Evolutionary conservation across 192 early-diverging fungal species (phyloP).

Genomic region (Gonapodya prolifera): DNA sequence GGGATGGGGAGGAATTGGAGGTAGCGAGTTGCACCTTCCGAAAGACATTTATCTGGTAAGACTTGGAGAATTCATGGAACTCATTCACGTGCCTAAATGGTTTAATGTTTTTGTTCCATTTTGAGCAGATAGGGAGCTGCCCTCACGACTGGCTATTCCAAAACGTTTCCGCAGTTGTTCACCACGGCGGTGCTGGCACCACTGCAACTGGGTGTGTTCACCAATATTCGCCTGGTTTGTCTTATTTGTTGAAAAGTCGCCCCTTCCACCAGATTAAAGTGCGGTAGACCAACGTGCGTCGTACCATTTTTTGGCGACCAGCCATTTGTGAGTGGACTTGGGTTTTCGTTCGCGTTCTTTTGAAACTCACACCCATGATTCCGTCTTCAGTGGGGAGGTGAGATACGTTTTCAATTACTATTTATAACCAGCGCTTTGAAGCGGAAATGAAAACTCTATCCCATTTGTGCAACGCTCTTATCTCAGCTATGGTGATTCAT

Average conservation of each 20-base stretch:
- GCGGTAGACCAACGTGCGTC: not conserved
- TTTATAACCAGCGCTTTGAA: not conserved
- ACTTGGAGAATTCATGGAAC: no score
- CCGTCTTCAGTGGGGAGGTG: not conserved
- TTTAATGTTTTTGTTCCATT: not conserved
- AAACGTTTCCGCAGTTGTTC: conserved; percentile 13
- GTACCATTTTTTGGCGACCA: conserved; percentile 4
- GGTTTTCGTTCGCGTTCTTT: not conserved
- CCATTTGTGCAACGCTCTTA: no score
- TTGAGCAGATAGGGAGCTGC: not conserved
- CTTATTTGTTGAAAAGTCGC: not conserved
- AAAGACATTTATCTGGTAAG: not conserved
- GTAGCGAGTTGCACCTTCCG: not conserved
- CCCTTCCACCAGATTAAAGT: not conserved
- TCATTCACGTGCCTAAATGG: not conserved
- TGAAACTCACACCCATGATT: not conserved
- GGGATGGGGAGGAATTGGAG: conserved; percentile 16
- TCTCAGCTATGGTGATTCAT: no score
- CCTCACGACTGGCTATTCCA: conserved; percentile 22
- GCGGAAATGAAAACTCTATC: no score
- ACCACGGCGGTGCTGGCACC: conserved; percentile 23
- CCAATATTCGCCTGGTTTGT: not conserved
- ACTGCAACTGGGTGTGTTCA: conserved; percentile 14
- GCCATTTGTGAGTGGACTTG: not conserved
- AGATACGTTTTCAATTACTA: not conserved